Conservation (phyloP, 2,329 filamentous ascomycete species). For the Diplodia scrobiculata region DNA sequence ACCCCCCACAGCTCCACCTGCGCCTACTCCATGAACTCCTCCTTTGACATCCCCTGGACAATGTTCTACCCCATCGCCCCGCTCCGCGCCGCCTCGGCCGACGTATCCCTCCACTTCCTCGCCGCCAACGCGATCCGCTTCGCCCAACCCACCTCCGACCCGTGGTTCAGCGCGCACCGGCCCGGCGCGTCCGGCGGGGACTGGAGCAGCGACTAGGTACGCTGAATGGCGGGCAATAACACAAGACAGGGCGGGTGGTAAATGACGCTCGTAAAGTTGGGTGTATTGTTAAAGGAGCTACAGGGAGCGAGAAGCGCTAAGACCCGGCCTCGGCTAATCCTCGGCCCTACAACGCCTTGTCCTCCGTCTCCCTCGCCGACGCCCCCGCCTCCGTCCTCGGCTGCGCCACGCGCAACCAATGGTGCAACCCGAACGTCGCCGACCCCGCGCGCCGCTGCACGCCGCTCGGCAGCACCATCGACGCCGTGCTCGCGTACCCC, state of each 20-base stretch:
- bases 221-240: too few relatives aligned
- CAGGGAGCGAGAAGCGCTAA: too few relatives aligned
- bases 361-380: background rate
- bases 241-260: too few relatives aligned
- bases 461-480: background rate
- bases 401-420: slow-evolving; percentile 18
- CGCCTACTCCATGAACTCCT: too few relatives aligned
- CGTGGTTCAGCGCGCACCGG: slow-evolving; percentile 38
- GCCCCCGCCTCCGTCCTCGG: slow-evolving; percentile 25
- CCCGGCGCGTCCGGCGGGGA: background rate
- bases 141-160: slow-evolving; percentile 36
- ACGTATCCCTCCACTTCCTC: slow-evolving; percentile 41
- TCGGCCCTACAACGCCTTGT: background rate
- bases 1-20: too few relatives aligned
- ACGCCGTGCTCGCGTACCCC: background rate
- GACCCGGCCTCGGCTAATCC: too few relatives aligned
- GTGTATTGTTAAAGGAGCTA: too few relatives aligned
- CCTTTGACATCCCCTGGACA: background rate
- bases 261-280: too few relatives aligned
- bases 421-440: slow-evolving; percentile 30
- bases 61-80: slow-evolving; percentile 34
- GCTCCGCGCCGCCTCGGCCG: slow-evolving; percentile 38
- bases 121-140: slow-evolving; percentile 37
- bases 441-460: too few relatives aligned
- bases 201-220: background rate